Evolutionary conservation across 1,139 yeast species (phyloP).

Genomic region (Pichia kudriavzevii): DNA sequence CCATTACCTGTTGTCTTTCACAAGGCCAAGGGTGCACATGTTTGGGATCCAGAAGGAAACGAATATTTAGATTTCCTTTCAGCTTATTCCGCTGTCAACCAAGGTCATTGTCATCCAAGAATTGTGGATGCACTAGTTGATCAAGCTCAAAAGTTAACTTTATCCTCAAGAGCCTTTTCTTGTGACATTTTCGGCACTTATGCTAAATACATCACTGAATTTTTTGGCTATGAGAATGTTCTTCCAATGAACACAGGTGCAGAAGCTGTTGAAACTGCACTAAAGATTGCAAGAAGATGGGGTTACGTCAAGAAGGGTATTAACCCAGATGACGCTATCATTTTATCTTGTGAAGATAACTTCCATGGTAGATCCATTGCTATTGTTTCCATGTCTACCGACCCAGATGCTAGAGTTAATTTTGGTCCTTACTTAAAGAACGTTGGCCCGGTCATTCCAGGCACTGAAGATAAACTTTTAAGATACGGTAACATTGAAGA

Average conservation of each 20-base stretch:
- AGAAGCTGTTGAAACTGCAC: constrained; percentile 94
- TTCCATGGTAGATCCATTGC: constrained; percentile 98
- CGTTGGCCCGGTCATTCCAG: constrained; percentile 49
- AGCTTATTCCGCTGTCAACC: constrained; percentile 96
- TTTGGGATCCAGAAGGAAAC: constrained; percentile 96
- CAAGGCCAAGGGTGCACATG: constrained; percentile 83
- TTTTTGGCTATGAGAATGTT: constrained; percentile 84
- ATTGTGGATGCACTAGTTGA: constrained; percentile 78
- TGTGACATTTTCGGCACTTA: constrained; percentile 81
- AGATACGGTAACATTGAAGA: constrained; percentile 83
- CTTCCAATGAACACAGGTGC: constrained; percentile 99
- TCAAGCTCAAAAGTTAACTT: constrained; percentile 78
- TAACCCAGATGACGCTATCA: constrained; percentile 74
- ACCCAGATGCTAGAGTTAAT: constrained; percentile 80
- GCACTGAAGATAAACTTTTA: constrained; percentile 46
- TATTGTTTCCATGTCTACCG: constrained; percentile 92
- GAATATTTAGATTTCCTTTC: constrained; percentile 82
- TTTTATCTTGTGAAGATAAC: constrained; percentile 82
- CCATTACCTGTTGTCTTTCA: constrained; percentile 93
- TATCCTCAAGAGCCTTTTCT: constrained; percentile 89
- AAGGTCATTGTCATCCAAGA: constrained; percentile 97
- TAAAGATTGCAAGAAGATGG: constrained; percentile 95
- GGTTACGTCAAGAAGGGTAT: constrained; percentile 87
- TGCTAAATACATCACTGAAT: constrained; percentile 85
- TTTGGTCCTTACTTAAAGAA: constrained; percentile 87